Evolutionary conservation across 169 alveolate species (phyloP).

Genomic region (Plasmodium ovale): DNA sequence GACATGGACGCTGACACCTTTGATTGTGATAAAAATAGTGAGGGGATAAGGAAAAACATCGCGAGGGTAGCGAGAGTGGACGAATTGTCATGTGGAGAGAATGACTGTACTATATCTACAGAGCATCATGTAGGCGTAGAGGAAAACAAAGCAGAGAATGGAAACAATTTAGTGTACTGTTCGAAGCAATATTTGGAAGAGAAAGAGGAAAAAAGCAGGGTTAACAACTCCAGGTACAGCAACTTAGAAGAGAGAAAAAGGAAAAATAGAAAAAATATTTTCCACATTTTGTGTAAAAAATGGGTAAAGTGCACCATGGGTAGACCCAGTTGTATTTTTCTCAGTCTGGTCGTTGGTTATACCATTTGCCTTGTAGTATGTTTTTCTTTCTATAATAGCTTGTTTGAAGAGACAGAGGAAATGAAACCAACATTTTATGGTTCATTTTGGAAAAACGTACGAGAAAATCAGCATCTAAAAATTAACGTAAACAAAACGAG

Average conservation of each 20-base stretch:
- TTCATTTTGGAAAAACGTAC: background rate
- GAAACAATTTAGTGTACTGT: no score
- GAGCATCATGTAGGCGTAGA: no score
- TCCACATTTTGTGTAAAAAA: slow-evolving; percentile 28
- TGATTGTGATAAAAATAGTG: no score
- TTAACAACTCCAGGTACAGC: background rate
- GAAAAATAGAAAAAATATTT: slow-evolving; percentile 8
- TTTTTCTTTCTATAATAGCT: slow-evolving; percentile 9
- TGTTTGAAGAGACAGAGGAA: slow-evolving; percentile 1
- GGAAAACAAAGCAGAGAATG: no score
- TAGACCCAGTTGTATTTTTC: slow-evolving; percentile 15
- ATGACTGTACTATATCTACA: no score
- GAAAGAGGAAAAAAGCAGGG: no score
- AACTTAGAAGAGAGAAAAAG: background rate
- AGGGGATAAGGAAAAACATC: no score
- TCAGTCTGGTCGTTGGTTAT: slow-evolving; percentile 25
- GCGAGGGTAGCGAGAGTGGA: no score
- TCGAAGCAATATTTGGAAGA: no score
- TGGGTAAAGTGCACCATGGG: slow-evolving; percentile 12
- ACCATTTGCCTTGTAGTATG: slow-evolving; percentile 8
- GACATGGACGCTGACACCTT: no score
- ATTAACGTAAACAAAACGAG: slow-evolving; percentile 22
- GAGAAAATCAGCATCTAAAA: background rate
- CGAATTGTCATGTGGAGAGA: no score
- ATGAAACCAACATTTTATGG: background rate